A percentile compares a stretch with the other conserved stretches of the same genome.
Conservation (phyloP, 768 basidiomycete genomes). For the Kwoniella newhampshirensis region DNA sequence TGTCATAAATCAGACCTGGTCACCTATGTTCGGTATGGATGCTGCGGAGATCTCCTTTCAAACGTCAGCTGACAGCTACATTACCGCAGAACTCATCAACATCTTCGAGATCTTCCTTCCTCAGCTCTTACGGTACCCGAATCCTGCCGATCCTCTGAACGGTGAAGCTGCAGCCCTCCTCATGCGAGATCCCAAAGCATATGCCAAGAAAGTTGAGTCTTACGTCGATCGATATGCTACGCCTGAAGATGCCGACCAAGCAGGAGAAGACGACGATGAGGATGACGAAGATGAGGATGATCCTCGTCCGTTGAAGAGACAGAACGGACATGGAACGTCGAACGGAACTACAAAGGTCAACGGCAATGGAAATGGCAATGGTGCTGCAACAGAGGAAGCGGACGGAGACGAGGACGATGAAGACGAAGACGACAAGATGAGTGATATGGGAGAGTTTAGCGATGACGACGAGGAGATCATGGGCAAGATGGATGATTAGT, state of each 20-base stretch:
- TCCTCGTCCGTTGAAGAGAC: conserved; percentile 3
- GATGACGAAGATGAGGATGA: conserved; percentile 57
- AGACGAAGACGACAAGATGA: conserved; percentile 55
- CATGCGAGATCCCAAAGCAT: conserved; percentile 96
- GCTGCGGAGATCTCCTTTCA: background rate
- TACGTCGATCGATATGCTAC: conserved; percentile 95
- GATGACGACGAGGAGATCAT: conserved; percentile 50
- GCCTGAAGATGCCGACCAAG: conserved; percentile 80
- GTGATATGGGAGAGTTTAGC: conserved; percentile 51
- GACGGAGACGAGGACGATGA: conserved; percentile 61
- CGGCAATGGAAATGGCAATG: conserved; percentile 14
- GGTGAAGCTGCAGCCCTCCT: conserved; percentile 96
- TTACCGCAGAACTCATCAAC: conserved; percentile 86
- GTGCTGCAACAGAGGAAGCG: conserved; percentile 6
- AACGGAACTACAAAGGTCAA: conserved; percentile 11
- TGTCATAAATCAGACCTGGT: conserved; percentile 99
- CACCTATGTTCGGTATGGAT: conserved; percentile 92
- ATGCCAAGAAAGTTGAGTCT: conserved; percentile 91
- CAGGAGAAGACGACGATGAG: conserved; percentile 58
- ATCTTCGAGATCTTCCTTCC: conserved; percentile 98
- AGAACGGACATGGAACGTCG: conserved; percentile 11
- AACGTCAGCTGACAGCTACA: background rate
- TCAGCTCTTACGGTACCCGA: conserved; percentile 94
- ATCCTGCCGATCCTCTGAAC: conserved; percentile 96
- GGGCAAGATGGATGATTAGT: conserved; percentile 52